These are phyloP conservation scores for Phytophthora sp. DNA, from an alignment of 352 stramenopile species.

Conservation along the genomic window DNA sequence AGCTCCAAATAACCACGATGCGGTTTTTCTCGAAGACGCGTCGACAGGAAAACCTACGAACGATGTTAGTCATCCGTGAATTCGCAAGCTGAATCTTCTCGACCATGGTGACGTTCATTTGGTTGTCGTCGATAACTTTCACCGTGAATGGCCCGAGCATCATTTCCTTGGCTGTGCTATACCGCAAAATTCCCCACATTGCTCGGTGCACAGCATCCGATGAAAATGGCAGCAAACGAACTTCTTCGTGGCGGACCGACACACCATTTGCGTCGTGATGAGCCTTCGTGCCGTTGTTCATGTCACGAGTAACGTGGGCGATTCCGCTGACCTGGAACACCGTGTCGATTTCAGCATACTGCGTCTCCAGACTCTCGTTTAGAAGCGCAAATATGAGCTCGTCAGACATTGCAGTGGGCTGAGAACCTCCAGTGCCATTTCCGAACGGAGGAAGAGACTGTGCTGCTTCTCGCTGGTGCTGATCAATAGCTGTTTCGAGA, in stretches of 20 bases:
- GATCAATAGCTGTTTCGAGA: constrained; percentile 40
- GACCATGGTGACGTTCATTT: constrained; percentile 39
- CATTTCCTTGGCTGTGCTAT: constrained; percentile 32
- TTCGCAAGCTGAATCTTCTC: constrained; percentile 32
- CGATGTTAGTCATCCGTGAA: constrained; percentile 20
- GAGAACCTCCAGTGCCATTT: not conserved
- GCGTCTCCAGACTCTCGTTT: constrained; percentile 23
- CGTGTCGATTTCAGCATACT: constrained; percentile 27
- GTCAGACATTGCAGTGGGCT: constrained; percentile 9
- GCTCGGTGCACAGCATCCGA: constrained; percentile 29
- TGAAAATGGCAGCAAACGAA: constrained; percentile 39
- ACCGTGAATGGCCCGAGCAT: constrained; percentile 28
- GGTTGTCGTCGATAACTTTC: constrained; percentile 33
- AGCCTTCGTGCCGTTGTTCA: constrained; percentile 30
- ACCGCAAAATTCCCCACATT: constrained; percentile 33
- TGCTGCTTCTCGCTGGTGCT: constrained; percentile 32
- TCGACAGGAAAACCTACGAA: constrained; percentile 29
- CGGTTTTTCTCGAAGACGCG: constrained; percentile 31
- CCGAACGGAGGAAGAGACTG: constrained; percentile 16
- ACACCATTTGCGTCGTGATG: constrained; percentile 21
- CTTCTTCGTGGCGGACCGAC: constrained; percentile 25
- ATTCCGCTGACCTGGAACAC: constrained; percentile 26
- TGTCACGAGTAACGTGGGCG: constrained; percentile 23
- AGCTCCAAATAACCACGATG: constrained; percentile 33
- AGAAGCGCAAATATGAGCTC: constrained; percentile 32